phyloP scores from a whole-genome alignment of 1,284 basidiomycete species.

The Ganoderma boninense region DNA sequence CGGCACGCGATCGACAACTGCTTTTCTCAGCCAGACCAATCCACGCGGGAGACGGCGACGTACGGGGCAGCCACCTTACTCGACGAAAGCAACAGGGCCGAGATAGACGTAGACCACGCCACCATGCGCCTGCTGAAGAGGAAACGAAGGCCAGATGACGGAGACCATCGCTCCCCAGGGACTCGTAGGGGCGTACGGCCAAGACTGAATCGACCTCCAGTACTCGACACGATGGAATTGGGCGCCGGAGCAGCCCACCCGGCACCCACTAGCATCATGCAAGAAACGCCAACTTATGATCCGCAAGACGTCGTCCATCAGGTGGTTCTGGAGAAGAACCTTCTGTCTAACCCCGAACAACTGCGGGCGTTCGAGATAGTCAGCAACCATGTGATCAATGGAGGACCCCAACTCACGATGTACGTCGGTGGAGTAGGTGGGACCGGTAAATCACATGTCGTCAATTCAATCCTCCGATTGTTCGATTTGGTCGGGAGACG shows the following conservation, averaged over 20 bases:
- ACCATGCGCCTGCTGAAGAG: too few relatives aligned
- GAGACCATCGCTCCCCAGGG: too few relatives aligned
- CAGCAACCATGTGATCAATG: background rate
- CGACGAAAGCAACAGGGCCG: too few relatives aligned
- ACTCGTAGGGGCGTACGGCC: background rate
- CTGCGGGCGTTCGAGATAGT: background rate
- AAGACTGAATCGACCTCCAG: background rate
- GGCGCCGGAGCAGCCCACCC: background rate
- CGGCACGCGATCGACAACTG: too few relatives aligned
- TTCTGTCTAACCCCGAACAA: background rate
- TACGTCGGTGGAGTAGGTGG: background rate
- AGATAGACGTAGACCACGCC: too few relatives aligned
- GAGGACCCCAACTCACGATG: background rate
- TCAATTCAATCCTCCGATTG: too few relatives aligned
- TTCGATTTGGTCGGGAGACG: too few relatives aligned
- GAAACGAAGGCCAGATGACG: too few relatives aligned
- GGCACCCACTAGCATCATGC: too few relatives aligned
- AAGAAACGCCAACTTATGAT: background rate
- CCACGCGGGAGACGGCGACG: too few relatives aligned
- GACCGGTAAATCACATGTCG: background rate
- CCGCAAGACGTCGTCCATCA: background rate
- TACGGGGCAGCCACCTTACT: too few relatives aligned
- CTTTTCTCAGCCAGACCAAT: too few relatives aligned
- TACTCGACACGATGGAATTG: background rate
- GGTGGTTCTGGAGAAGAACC: background rate